Evolutionary conservation across 257 asterid species (phyloP), one percentile per base, ranked within the genome.

Genomic region (Anisodus acutangulus): DNA sequence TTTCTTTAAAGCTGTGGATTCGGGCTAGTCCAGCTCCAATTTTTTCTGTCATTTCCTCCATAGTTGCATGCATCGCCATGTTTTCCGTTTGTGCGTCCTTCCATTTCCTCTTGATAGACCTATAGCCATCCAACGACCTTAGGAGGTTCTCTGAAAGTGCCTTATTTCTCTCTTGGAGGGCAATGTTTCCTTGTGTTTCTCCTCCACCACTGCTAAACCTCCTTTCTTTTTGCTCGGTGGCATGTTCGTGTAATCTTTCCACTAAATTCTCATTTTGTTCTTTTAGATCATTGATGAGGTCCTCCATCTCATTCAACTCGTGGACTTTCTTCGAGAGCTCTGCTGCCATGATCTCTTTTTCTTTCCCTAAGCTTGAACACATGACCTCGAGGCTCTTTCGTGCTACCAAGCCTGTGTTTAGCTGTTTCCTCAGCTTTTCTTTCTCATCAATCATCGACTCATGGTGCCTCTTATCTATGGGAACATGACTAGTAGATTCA

Each of bases 301-400:
- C 95, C 67, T 95, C 98, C 92, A 91, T 87, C 64, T 86, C 98
- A 22, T 68, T 88, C 83, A 91, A 35, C 67, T 92, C 92, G 11
- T 91, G 94, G 3, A 68, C 93, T 71, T 90, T 95, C 67, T 86
- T 91, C 0, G 94, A 87, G 0, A 95, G 90, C 83, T 95, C 97
- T 49, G 62, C 26, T 0, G 93, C 91, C 93, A 95, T 95, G 6
- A 93, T 92, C 89, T 91, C 96, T 86, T 91, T 95, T 84, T 93
- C 98, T 84, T 90, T 92, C 43, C 96, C 97, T 74, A 92, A 88
- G 45, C 98, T 89, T 1, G 97, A 86, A 89, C 96, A 93, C 97
- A 91, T 89, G 22, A 90, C 83, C 86, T 94, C 93, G 6, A 95
- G 91, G 84, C 91, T 91, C 80, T 93, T 95, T 43, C 92, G 85